These are phyloP conservation scores for Pseudocercospora ulei DNA, from an alignment of 2,329 filamentous ascomycete genomes.

Conservation along the genomic window DNA sequence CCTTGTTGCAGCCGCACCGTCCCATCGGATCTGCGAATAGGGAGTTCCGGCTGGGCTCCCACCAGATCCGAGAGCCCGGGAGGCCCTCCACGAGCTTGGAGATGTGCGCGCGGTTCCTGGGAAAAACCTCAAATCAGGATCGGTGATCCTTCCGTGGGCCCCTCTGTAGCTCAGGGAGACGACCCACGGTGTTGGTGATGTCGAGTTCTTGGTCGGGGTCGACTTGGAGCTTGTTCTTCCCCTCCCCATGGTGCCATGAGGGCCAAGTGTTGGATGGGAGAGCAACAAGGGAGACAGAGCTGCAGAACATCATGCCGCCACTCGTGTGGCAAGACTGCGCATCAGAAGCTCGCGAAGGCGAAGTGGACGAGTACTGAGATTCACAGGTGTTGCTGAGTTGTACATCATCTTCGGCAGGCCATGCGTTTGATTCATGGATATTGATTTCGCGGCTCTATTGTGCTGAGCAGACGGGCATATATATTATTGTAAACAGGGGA, in stretches of 20 bases:
- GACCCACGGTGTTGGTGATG: neutral
- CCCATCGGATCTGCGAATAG: constrained; percentile 15
- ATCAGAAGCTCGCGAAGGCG: no score
- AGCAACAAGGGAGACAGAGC: no score
- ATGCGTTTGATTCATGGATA: no score
- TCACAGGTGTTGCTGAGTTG: no score
- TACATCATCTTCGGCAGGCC: no score
- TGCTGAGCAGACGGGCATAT: neutral
- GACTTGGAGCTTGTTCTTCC: neutral
- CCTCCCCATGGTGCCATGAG: no score
- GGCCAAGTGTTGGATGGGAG: no score
- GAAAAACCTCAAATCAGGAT: constrained; percentile 23
- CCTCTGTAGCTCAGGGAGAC: constrained; percentile 14
- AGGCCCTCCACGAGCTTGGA: constrained; percentile 22
- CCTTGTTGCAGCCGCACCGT: constrained; percentile 17
- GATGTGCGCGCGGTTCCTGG: constrained; percentile 26
- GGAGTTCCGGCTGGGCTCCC: constrained; percentile 20
- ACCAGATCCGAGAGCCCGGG: constrained; percentile 22
- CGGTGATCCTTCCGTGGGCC: constrained; percentile 24
- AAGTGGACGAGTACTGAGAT: no score
- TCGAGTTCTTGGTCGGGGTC: neutral
- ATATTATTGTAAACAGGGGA: neutral
- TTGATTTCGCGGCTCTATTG: neutral
- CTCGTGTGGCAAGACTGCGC: no score
- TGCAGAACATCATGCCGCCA: no score